Conservation (phyloP, 352 stramenopile genomes). For the Phytophthora uliginosa region DNA sequence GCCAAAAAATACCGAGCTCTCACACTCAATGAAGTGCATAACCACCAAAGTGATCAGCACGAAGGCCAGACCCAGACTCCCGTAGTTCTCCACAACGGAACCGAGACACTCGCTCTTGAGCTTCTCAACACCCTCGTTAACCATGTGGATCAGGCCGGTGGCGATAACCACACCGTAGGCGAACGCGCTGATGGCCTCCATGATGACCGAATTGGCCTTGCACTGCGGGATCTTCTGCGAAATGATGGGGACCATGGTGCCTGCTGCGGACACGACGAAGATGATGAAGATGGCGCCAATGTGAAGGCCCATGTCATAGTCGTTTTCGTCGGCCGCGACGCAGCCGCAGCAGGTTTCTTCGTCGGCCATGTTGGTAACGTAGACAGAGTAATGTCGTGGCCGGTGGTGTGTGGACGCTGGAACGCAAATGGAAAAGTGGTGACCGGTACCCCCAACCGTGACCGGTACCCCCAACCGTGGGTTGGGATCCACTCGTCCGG, state of each 20-base stretch:
- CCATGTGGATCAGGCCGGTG: slow-evolving; percentile 82
- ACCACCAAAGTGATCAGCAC: slow-evolving; percentile 69
- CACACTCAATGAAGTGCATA: slow-evolving; percentile 79
- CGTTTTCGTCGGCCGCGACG: slow-evolving; percentile 34
- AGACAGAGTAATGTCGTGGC: not conserved
- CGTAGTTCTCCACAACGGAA: slow-evolving; percentile 60
- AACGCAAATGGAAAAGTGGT: slow-evolving; percentile 28
- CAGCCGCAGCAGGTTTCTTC: slow-evolving; percentile 58
- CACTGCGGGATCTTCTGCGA: slow-evolving; percentile 46
- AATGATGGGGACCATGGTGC: slow-evolving; percentile 58
- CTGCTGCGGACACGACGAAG: slow-evolving; percentile 54
- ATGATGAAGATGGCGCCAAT: slow-evolving; percentile 66
- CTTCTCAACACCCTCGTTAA: slow-evolving; percentile 67
- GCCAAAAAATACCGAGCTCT: slow-evolving; percentile 67
- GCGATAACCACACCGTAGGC: slow-evolving; percentile 75
- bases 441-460: not conserved
- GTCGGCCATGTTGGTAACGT: slow-evolving; percentile 36
- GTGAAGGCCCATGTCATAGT: slow-evolving; percentile 66
- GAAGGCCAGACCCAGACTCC: slow-evolving; percentile 58
- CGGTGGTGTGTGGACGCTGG: slow-evolving; percentile 12
- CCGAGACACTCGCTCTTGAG: slow-evolving; percentile 71
- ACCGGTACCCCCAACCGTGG: not conserved
- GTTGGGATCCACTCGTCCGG: slow-evolving; percentile 12
- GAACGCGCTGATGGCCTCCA: slow-evolving; percentile 68
- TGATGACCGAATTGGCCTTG: slow-evolving; percentile 49